Evolutionary conservation across 306 rosid species (phyloP), one percentile per base, ranked within the genome.

Genomic region (Dryas alaskensis): DNA sequence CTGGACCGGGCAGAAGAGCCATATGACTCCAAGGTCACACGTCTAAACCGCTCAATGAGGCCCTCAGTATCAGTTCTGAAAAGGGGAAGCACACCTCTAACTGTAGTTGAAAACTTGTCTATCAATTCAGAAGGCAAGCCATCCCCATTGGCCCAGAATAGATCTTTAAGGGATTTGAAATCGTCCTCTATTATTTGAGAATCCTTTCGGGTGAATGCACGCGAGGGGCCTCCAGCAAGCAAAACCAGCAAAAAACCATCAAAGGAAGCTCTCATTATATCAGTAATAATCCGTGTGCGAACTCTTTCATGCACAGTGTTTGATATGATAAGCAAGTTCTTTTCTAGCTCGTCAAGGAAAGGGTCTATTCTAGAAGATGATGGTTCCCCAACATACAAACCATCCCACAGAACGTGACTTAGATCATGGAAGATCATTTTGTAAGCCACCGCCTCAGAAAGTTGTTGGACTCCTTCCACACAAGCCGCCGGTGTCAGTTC

Each of bases 141-240:
- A 16, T 94, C 99, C 72, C 96, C 99, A 77, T 92, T 90, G 6
- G 96, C 96, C 95, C 90, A 92, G 81, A 94, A 94, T 51, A 94
- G 60, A 75, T 94, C 95, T 83, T 89, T 89, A 5, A 94, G 90
- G 39, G 83, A 55, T 81, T 88, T 87, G 86, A 86, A 94, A 78
- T 94, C 96, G 45, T 92, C 99, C 75, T 92, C 97, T 76, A 92
- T 88, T 78, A 89, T 87, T 65, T 80, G 99, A 53, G 90, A 88
- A 65, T 94, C 96, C 76, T 92, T 92, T 76, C 75, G 79, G 70
- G 95, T 73, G 84, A 94, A 94, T 54, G 86, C 78, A 31, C 99
- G 99, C 5, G 90, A 84, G 25, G 99, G 99, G 13, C 99, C 97
- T 76, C 99, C 99, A 68, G 96, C 99, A 78, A 94, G 97, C 86